Evolutionary conservation across 176 grass and related monocot genomes (phyloP).

Genomic region (Hordeum vulgare): MorexV3_pseudomolecules_assembly NC_058522.1:374080861-374081360

Average conservation of each 20-base stretch:
- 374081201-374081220: not conserved
- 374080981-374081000: constrained; percentile 10
- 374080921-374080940: not conserved
- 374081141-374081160: not conserved
- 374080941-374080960: not conserved
- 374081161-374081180: not conserved
- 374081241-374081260: not conserved
- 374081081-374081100: not conserved
- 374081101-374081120: not conserved
- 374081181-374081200: not conserved
- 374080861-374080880: constrained; percentile 10
- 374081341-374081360: no score
- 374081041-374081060: not conserved
- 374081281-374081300: not conserved
- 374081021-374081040: not conserved
- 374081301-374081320: not conserved
- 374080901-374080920: constrained; percentile 11
- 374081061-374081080: not conserved
- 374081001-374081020: not conserved
- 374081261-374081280: not conserved
- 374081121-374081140: not conserved
- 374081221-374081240: not conserved
- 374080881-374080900: constrained; percentile 7
- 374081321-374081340: no score
- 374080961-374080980: not conserved